These are phyloP conservation scores for Hemileccinum rubropunctum DNA, from an alignment of 768 basidiomycete species.

Conservation along the genomic window DNA sequence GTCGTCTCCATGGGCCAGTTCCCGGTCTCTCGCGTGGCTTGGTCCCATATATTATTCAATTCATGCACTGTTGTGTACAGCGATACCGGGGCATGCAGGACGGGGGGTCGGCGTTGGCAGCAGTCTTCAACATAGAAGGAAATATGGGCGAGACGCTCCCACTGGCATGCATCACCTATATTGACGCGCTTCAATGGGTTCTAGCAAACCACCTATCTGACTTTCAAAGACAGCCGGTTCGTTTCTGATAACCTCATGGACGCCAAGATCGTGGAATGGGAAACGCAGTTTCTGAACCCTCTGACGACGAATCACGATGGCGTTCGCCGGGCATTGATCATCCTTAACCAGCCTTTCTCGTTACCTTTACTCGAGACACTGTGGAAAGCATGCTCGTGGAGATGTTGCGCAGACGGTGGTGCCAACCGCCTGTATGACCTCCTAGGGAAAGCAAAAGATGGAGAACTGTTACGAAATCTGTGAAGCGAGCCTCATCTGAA, in stretches of 20 bases:
- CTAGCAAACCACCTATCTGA: neutral
- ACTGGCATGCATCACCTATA: neutral
- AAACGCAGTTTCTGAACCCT: conserved; percentile 24
- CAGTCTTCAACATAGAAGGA: conserved; percentile 17
- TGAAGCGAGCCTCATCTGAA: conserved; percentile 9
- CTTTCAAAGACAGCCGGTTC: neutral
- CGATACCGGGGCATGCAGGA: conserved; percentile 4
- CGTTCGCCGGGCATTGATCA: conserved; percentile 58
- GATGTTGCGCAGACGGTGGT: conserved; percentile 83
- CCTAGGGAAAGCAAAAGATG: conserved; percentile 13
- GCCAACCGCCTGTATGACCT: conserved; percentile 79
- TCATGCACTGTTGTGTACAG: conserved; percentile 2
- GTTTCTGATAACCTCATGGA: conserved; percentile 2
- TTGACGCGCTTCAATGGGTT: neutral
- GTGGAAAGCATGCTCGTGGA: conserved; percentile 53
- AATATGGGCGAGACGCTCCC: conserved; percentile 4
- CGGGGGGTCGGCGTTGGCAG: too few species aligned
- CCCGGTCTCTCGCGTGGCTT: conserved; percentile 17
- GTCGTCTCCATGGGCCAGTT: conserved; percentile 19
- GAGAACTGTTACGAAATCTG: conserved; percentile 11
- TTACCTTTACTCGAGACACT: conserved; percentile 55
- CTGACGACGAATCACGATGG: neutral
- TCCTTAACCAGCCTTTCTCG: conserved; percentile 89
- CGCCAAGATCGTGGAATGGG: conserved; percentile 19
- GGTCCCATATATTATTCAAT: conserved; percentile 30